Conservation (phyloP, 306 rosid species). For the Lathyrus tuberosus region DNA sequence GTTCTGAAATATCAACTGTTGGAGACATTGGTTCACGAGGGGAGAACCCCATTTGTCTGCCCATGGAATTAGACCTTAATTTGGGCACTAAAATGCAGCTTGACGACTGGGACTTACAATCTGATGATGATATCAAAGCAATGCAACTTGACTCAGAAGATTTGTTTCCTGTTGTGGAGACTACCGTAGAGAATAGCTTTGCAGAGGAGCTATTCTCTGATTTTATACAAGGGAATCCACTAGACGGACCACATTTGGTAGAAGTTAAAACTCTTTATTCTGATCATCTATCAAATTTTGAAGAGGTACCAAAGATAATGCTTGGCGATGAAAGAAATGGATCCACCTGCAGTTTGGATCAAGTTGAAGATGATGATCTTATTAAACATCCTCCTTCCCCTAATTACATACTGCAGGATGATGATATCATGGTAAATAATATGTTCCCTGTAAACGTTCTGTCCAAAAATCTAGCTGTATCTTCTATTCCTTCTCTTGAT, state of each 20-base stretch:
- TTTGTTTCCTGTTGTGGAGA: conserved; percentile 41
- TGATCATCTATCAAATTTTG: conserved; percentile 36
- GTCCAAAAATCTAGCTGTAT: conserved; percentile 12
- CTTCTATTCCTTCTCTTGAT: conserved; percentile 28
- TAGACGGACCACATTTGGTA: conserved; percentile 44
- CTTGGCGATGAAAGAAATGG: conserved; percentile 44
- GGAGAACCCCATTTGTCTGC: conserved; percentile 44
- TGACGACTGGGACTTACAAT: conserved; percentile 40
- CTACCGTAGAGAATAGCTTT: conserved; percentile 40
- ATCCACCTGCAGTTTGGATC: conserved; percentile 43
- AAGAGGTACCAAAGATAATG: conserved; percentile 45
- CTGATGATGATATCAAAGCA: conserved; percentile 35
- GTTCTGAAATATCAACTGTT: conserved; percentile 38
- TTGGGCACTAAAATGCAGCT: conserved; percentile 34
- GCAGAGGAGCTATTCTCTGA: conserved; percentile 41
- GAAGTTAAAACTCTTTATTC: conserved; percentile 40
- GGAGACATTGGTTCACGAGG: conserved; percentile 46
- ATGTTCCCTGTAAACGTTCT: conserved; percentile 26
- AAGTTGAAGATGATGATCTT: conserved; percentile 42
- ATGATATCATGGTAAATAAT: conserved; percentile 38
- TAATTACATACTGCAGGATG: conserved; percentile 36
- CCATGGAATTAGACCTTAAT: conserved; percentile 41
- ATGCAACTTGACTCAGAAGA: conserved; percentile 48
- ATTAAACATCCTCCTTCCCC: conserved; percentile 43
- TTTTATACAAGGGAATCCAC: conserved; percentile 40